phyloP scores from a whole-genome alignment of 1,139 yeast species.

The Geotrichum aggregatum region DNA sequence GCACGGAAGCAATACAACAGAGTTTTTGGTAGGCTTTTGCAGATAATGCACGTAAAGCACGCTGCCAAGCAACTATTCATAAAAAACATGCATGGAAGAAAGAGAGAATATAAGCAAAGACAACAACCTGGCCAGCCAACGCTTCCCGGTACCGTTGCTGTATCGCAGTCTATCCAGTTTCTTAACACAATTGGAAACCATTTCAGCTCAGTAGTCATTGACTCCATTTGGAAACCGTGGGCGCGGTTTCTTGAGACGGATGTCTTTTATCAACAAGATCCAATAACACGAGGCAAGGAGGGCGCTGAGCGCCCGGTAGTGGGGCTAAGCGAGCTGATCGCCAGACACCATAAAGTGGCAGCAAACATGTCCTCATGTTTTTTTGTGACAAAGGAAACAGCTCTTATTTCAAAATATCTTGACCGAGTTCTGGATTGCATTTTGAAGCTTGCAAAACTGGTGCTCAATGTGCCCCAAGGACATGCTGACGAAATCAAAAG shows the following conservation, averaged over 20 bases:
- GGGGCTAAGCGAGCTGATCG: constrained; percentile 5
- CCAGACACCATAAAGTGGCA: neutral
- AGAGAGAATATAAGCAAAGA: too few species aligned
- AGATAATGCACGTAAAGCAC: constrained; percentile 12
- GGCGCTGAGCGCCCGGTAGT: neutral
- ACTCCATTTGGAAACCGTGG: constrained; percentile 13
- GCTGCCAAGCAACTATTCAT: constrained; percentile 4
- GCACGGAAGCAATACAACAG: constrained; percentile 8
- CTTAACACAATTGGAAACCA: constrained; percentile 4
- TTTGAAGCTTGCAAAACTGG: neutral
- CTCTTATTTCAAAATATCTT: neutral
- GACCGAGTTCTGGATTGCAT: neutral
- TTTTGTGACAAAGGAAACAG: neutral
- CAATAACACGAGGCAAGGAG: neutral
- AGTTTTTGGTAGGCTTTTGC: constrained; percentile 11
- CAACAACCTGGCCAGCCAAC: neutral
- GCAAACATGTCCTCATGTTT: neutral
- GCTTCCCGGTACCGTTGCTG: neutral
- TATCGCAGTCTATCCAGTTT: constrained; percentile 3
- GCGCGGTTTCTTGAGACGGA: neutral
- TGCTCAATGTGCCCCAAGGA: neutral
- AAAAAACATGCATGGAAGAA: neutral
- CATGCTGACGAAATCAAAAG: neutral
- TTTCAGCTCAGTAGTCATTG: constrained; percentile 6
- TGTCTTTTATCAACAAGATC: constrained; percentile 1